Evolutionary conservation across 768 basidiomycete genomes (phyloP).

Genomic region (Amylocystis lapponica): DNA sequence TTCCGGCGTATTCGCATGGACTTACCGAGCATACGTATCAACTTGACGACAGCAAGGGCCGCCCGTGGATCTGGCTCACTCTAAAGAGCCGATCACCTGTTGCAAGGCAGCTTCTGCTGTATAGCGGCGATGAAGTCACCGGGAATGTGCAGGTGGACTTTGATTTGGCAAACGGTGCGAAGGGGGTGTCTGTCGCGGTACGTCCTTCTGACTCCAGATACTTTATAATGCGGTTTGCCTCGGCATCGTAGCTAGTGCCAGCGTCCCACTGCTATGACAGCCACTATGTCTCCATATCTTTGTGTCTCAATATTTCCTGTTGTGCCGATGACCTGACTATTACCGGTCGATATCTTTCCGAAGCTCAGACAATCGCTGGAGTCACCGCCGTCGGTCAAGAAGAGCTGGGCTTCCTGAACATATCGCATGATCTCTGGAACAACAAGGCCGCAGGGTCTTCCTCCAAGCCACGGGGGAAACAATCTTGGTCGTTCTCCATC

Average conservation of each 20-base stretch:
- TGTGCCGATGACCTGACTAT: too few species aligned
- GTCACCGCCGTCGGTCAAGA: slow-evolving; percentile 54
- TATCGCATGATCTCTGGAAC: slow-evolving; percentile 39
- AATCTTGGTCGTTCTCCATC: slow-evolving; percentile 45
- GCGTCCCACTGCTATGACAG: too few species aligned
- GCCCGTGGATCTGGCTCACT: slow-evolving; percentile 43
- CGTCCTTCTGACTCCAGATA: slow-evolving; percentile 19
- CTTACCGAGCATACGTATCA: slow-evolving; percentile 32
- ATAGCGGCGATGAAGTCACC: slow-evolving; percentile 43
- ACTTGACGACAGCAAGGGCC: slow-evolving; percentile 38
- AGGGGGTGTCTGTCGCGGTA: slow-evolving; percentile 43
- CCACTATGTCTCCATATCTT: too few species aligned
- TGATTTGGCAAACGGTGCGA: slow-evolving; percentile 42
- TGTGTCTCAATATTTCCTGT: too few species aligned
- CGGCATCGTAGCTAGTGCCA: too few species aligned
- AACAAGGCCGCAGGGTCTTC: slow-evolving; percentile 19
- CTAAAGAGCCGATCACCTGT: slow-evolving; percentile 38
- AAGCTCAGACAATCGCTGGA: slow-evolving; percentile 44
- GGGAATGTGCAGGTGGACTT: slow-evolving; percentile 49
- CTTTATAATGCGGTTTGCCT: too few species aligned
- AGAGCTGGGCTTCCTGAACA: slow-evolving; percentile 40
- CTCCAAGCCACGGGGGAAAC: slow-evolving; percentile 37
- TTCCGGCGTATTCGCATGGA: slow-evolving; percentile 1
- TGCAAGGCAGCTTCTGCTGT: slow-evolving; percentile 37
- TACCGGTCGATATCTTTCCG: too few species aligned